Evolutionary conservation across 352 stramenopile species (phyloP).

Genomic region (Bremia lactucae): DNA sequence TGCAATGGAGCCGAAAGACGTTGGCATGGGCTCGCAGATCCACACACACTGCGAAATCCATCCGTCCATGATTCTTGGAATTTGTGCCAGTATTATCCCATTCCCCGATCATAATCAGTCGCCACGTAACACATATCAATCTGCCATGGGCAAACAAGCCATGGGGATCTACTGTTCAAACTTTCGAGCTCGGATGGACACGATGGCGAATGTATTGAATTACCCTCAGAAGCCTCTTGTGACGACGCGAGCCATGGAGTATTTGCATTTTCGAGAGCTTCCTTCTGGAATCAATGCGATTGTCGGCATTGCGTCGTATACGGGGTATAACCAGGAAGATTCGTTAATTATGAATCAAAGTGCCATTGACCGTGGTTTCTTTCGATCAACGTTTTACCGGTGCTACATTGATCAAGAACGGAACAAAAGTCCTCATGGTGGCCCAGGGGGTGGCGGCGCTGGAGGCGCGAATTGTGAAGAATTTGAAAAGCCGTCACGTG

Average conservation of each 20-base stretch:
- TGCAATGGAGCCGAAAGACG: constrained; percentile 96
- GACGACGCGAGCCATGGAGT: constrained; percentile 98
- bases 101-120: constrained; percentile 99
- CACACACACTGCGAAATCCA: constrained; percentile 99
- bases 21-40: constrained; percentile 84
- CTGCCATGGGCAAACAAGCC: constrained; percentile 99
- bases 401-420: constrained; percentile 95
- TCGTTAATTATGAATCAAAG: constrained; percentile 99
- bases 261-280: constrained; percentile 96
- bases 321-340: constrained; percentile 99
- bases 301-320: constrained; percentile 80
- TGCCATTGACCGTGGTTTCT: constrained; percentile 98
- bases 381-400: constrained; percentile 98
- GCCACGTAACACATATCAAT: constrained; percentile 99
- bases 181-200: constrained; percentile 99
- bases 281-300: constrained; percentile 98
- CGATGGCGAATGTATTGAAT: constrained; percentile 98
- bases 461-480: constrained; percentile 73
- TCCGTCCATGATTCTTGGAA: constrained; percentile 98
- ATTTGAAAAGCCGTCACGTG: constrained; percentile 93
- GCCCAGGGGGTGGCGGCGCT: constrained; percentile 35
- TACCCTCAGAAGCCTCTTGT: constrained; percentile 99
- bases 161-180: constrained; percentile 99
- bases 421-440: constrained; percentile 76
- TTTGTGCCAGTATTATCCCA: constrained; percentile 99